These are phyloP conservation scores for Macadamia tetraphylla DNA, from an alignment of 164 flowering plant genomes.

Conservation along the genomic window DNA sequence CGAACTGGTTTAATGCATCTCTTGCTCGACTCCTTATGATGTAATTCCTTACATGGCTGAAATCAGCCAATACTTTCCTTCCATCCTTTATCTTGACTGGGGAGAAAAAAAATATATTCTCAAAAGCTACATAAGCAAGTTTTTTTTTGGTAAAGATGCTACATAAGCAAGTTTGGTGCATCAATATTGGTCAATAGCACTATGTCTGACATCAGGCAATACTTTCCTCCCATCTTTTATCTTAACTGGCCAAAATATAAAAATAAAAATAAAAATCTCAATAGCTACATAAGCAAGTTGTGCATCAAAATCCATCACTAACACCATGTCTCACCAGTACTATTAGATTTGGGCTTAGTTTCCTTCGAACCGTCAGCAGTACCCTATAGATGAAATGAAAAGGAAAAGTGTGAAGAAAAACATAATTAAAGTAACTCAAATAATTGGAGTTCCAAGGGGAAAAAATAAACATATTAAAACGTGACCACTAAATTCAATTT, in stretches of 20 bases:
- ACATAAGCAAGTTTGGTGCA: too few relatives aligned
- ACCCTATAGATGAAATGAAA: slow-evolving; percentile 23
- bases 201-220: slow-evolving; percentile 47
- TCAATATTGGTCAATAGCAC: neutral
- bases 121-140: neutral
- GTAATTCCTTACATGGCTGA: slow-evolving; percentile 38
- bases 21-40: slow-evolving; percentile 15
- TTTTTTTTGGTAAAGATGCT: too few relatives aligned
- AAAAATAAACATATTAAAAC: neutral
- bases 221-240: slow-evolving; percentile 41
- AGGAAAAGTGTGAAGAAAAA: neutral
- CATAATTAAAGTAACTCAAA: neutral
- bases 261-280: neutral
- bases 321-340: slow-evolving; percentile 31
- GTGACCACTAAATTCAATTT: neutral
- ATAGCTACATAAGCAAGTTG: neutral
- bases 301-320: neutral
- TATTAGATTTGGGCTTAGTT: slow-evolving; percentile 21
- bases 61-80: slow-evolving; percentile 61
- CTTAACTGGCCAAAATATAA: slow-evolving; percentile 18
- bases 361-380: slow-evolving; percentile 12
- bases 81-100: slow-evolving; percentile 29
- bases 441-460: neutral
- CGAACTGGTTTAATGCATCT: slow-evolving; percentile 30
- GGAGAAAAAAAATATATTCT: neutral